Evolutionary conservation across 2,329 filamentous ascomycete genomes (phyloP), one percentile per base, ranked within the genome.

Genomic region (Ceratocystis cubensis): DNA sequence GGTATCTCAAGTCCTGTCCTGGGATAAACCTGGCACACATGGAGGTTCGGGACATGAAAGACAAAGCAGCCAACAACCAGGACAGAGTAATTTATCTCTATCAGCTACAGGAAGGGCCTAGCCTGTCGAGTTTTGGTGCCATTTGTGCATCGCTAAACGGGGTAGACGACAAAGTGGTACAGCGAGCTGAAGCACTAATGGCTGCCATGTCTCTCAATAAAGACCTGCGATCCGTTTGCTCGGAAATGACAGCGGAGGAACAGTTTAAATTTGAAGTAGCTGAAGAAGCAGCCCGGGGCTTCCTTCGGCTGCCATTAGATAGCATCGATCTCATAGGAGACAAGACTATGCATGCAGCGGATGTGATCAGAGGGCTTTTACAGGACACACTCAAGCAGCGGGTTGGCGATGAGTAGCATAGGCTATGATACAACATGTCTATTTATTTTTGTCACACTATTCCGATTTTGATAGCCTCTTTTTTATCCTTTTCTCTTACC

Each of bases 141-240:
- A 82, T 83, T 75, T 97, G 94, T 73, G 94, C 94, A 33, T 85
- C 86, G 2, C 83, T 96, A 74, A 96, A 96, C 71, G 92, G 92
- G 0, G 85, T 99, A 15, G 86, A 90, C 37, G 72, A 76, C 20
- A 79, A 81, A 4, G 83, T 97, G 8, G 82, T 96, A 5, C 78
- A 87, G 17, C 84, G 92, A 66, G 91, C 93, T 0, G 87, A 91
- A 69, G 82, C 86, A 6, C 80, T 99, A 45, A 84, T 88, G 25
- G 74, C 84, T 5, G 77, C 94, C 17, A 79, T 88, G 44, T 83
- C 84, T 17, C 83, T 81, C 63, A 89, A 91, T 5, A 88, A 93
- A 72, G 89, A 96, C 73, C 78, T 97, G 1, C 82, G 87, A 5
- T 81, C 84, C 37, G 83, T 85, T 22, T 96, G 89, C 74, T 84